Evolutionary conservation across 2,329 filamentous ascomycete genomes (phyloP).

Genomic region (Trichophyton schoenleinii): DNA sequence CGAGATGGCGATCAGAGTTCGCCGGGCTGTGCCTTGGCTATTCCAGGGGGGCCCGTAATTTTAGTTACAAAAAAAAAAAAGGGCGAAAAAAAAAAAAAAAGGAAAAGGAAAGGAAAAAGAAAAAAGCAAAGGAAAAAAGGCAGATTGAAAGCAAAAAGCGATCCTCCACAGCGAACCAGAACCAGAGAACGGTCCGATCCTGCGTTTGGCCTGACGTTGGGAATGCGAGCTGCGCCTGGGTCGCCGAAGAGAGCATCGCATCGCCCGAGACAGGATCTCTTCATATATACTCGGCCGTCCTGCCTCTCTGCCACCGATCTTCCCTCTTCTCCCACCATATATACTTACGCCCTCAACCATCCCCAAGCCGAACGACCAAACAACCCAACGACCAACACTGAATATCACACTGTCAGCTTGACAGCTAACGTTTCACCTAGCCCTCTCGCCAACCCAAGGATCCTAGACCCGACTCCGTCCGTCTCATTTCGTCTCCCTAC

Average conservation of each 20-base stretch:
- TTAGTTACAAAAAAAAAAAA: not conserved
- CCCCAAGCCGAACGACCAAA: not conserved
- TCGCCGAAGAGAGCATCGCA: not conserved
- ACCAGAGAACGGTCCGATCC: conserved; percentile 2
- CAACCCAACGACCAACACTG: not conserved
- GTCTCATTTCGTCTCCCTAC: conserved; percentile 1
- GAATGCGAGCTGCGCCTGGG: not conserved
- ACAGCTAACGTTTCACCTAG: not conserved
- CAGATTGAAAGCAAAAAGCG: not conserved
- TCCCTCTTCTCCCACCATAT: not conserved
- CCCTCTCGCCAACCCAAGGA: not conserved
- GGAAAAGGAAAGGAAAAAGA: not conserved
- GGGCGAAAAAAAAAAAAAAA: not conserved
- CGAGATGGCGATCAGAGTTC: conserved; percentile 3
- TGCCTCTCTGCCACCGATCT: not conserved
- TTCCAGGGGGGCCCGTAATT: not conserved
- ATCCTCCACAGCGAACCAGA: conserved; percentile 2
- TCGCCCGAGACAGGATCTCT: not conserved
- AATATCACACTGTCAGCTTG: not conserved
- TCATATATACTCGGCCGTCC: conserved; percentile 1
- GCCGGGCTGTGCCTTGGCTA: conserved; percentile 1
- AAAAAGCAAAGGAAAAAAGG: not conserved
- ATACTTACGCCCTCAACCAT: not conserved
- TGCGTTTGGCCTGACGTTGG: not conserved
- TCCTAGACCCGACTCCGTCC: not conserved